Base-by-base conservation (phyloP, 345 rosid species). In the Mercurialis annua region DNA sequence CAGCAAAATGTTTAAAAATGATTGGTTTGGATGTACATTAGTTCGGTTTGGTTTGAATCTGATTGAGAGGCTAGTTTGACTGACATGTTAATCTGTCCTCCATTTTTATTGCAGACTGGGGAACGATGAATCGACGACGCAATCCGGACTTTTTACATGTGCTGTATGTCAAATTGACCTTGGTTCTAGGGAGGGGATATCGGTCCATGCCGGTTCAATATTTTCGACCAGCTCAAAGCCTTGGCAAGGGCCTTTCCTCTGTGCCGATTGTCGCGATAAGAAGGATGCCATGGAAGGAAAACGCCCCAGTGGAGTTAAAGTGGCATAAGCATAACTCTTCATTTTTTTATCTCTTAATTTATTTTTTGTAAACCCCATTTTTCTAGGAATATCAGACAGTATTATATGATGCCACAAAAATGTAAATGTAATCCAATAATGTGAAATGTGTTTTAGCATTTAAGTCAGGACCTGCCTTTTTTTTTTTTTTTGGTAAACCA, bases 251-350 rank as follows among this genome's bases (percentile, higher is more conserved):
- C 97, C 96, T 51, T 92, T 92, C 79, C 90, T 92, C 0, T 92
- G 96, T 34, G 68, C 80, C 11, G 92, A 77, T 24, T 90, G 96
- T 68, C 90, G 92, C 12, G 59, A 87, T 31, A 92, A 90, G 83
- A 88, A 88, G 79, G 96, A 90, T 9, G 98, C 97, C 47, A 92
- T 90, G 97, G 97, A 92, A 87, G 97, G 98, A 38, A 90, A 92
- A 72, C 86, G 92, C 16, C 90, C 90, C 0, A 85, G 92, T 2
- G 96, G 90, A 51, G 86, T 87, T 9, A 83, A 80, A 81, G 96
- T 87, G 66, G 82, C 80, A 1, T 86, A 79, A 53, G 59, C 64
- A 26, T 43, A 46, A 69, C 71, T 46, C 36, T 29, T 65, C 72
- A 73, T 79, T 81, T 78, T 77, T 54, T 81, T 75, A 66, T 68